Conservation (phyloP, 1,139 yeast genomes). For the Pichia cactophila region DNA sequence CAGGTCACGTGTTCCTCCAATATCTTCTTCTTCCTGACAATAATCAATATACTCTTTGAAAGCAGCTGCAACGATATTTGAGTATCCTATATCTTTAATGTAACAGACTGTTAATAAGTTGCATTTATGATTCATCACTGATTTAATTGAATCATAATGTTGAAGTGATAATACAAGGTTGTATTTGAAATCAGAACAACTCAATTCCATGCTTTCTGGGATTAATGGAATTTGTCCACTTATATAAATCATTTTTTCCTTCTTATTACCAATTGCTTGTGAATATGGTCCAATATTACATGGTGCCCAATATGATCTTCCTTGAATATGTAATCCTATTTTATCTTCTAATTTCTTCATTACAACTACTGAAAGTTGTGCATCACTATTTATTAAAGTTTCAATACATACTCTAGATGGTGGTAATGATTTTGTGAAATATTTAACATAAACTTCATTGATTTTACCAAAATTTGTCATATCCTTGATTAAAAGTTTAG, state of each 20-base stretch:
- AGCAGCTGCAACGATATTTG: constrained; percentile 29
- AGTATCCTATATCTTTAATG: constrained; percentile 32
- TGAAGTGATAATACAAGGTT: constrained; percentile 58
- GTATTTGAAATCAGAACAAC: constrained; percentile 20
- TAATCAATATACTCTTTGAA: constrained; percentile 33
- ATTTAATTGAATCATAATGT: constrained; percentile 60
- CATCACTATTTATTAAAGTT: constrained; percentile 38
- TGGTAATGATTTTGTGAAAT: constrained; percentile 58
- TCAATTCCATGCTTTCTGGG: constrained; percentile 59
- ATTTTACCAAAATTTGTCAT: constrained; percentile 58
- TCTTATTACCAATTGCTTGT: constrained; percentile 55
- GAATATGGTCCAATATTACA: constrained; percentile 97
- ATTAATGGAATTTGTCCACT: constrained; percentile 90
- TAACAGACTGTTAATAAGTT: constrained; percentile 50
- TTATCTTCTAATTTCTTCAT: constrained; percentile 30
- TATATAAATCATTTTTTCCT: constrained; percentile 46
- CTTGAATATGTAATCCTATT: constrained; percentile 79
- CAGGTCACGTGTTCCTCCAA: constrained; percentile 27
- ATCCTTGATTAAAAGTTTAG: constrained; percentile 52
- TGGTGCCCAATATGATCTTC: constrained; percentile 96
- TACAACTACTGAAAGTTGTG: constrained; percentile 56
- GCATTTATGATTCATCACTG: constrained; percentile 40
- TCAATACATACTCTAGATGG: constrained; percentile 87
- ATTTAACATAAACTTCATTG: constrained; percentile 49
- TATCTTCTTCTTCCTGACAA: constrained; percentile 19